These are phyloP conservation scores for Lentinula sp. DNA, from an alignment of 768 basidiomycete species.

Conservation along the genomic window DNA sequence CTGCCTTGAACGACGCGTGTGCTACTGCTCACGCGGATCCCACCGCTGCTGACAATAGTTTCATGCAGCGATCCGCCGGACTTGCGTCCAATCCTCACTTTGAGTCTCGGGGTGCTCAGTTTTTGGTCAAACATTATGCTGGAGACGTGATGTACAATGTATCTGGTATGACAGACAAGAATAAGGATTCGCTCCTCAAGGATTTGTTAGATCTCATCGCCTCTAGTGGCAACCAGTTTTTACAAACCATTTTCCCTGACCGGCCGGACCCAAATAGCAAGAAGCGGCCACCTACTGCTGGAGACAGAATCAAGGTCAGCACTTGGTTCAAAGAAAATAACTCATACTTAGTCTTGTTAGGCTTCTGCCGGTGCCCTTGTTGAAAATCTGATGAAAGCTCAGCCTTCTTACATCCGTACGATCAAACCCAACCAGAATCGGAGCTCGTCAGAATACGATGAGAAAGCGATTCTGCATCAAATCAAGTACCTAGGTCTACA, in stretches of 20 bases:
- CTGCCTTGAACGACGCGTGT: constrained; percentile 97
- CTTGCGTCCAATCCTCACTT: constrained; percentile 89
- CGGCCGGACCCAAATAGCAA: constrained; percentile 94
- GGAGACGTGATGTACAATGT: constrained; percentile 99
- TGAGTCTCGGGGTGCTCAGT: constrained; percentile 90
- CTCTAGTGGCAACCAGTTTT: constrained; percentile 73
- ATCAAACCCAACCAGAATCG: constrained; percentile 99
- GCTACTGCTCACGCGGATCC: constrained; percentile 98
- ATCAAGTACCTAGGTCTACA: constrained; percentile 98
- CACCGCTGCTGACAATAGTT: constrained; percentile 92
- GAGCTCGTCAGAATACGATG: constrained; percentile 86
- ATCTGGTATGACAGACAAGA: constrained; percentile 98
- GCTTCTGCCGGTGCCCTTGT: constrained; percentile 93
- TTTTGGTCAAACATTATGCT: constrained; percentile 94
- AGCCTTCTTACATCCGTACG: constrained; percentile 97
- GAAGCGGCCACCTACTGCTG: constrained; percentile 95
- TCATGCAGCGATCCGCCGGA: constrained; percentile 82
- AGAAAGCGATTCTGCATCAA: constrained; percentile 94
- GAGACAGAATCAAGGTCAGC: constrained; percentile 91
- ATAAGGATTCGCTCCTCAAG: constrained; percentile 95
- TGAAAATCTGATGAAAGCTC: constrained; percentile 95
- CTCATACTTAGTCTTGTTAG: constrained; percentile 26
- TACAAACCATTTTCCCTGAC: constrained; percentile 88
- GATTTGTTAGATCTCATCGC: constrained; percentile 89
- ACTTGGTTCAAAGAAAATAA: not conserved